These are phyloP conservation scores for Lactifluus subvellereus DNA, from an alignment of 768 basidiomycete species.

Conservation along the genomic window DNA sequence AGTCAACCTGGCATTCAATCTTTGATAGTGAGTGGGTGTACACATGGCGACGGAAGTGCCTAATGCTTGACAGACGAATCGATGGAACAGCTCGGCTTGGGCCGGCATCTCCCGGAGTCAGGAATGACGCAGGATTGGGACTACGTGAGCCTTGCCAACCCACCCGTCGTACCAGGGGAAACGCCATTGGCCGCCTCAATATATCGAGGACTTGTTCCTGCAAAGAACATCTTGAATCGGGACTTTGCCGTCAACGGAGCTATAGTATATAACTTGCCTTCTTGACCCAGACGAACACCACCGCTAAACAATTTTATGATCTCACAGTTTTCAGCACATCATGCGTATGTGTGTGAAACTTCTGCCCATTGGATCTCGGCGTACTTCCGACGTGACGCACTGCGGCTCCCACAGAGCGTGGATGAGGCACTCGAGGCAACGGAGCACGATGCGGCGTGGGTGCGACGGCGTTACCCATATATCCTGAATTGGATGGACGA, in stretches of 20 bases:
- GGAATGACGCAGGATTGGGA: slow-evolving; percentile 29
- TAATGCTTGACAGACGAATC: slow-evolving; percentile 26
- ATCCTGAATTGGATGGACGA: slow-evolving; percentile 46
- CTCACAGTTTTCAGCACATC: slow-evolving; percentile 48
- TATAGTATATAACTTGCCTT: slow-evolving; percentile 34
- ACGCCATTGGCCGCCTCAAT: slow-evolving; percentile 42
- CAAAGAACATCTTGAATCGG: slow-evolving; percentile 46
- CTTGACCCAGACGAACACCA: no score
- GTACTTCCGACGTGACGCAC: slow-evolving; percentile 49
- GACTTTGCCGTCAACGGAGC: slow-evolving; percentile 65
- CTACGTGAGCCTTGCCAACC: slow-evolving; percentile 31
- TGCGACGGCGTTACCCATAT: slow-evolving; percentile 49
- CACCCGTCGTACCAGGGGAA: slow-evolving; percentile 31
- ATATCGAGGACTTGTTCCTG: slow-evolving; percentile 47
- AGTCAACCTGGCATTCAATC: slow-evolving; percentile 48
- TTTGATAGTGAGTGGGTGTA: slow-evolving; percentile 34
- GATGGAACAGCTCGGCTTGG: slow-evolving; percentile 44
- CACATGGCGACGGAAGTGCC: neutral
- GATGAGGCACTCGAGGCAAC: slow-evolving; percentile 44
- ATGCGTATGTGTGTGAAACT: slow-evolving; percentile 50
- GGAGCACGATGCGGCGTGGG: slow-evolving; percentile 46
- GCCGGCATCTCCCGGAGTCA: slow-evolving; percentile 32
- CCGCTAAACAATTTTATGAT: neutral
- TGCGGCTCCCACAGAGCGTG: slow-evolving; percentile 41
- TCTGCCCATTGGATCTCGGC: slow-evolving; percentile 60